phyloP scores from a whole-genome alignment of 2,329 filamentous ascomycete species.

The Curvularia sp. region DNA sequence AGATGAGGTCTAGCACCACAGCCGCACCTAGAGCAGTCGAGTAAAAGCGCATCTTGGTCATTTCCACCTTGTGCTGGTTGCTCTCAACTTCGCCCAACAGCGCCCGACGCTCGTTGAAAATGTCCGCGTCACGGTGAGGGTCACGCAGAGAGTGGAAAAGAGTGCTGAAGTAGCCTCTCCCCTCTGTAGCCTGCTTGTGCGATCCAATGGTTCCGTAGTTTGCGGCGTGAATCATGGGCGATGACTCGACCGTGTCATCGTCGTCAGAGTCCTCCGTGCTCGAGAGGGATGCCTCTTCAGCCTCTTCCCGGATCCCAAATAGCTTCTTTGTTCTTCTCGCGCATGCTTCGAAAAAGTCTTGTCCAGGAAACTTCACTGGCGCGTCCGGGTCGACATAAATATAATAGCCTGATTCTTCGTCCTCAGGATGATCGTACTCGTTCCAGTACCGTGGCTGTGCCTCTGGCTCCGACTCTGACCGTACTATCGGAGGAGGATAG shows the following conservation, averaged over 20 bases:
- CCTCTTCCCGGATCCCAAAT: slow-evolving; percentile 32
- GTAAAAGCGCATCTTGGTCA: slow-evolving; percentile 47
- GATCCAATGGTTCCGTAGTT: slow-evolving; percentile 57
- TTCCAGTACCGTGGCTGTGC: slow-evolving; percentile 71
- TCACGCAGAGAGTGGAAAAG: slow-evolving; percentile 40
- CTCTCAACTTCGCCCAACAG: slow-evolving; percentile 41
- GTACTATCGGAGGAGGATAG: slow-evolving; percentile 30
- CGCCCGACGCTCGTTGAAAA: slow-evolving; percentile 58
- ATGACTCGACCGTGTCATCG: slow-evolving; percentile 58
- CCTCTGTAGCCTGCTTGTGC: slow-evolving; percentile 5
- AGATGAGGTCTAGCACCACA: slow-evolving; percentile 69
- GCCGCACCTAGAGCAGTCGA: slow-evolving; percentile 65
- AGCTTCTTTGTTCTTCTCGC: slow-evolving; percentile 34
- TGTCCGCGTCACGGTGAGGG: slow-evolving; percentile 54
- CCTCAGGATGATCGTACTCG: slow-evolving; percentile 82
- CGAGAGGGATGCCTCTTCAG: slow-evolving; percentile 36
- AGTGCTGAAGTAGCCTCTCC: slow-evolving; percentile 42
- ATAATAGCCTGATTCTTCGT: slow-evolving; percentile 68
- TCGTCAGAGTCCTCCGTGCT: slow-evolving; percentile 58
- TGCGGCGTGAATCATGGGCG: slow-evolving; percentile 39
- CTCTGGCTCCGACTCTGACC: slow-evolving; percentile 29
- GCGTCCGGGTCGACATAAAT: slow-evolving; percentile 78
- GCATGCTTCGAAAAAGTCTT: slow-evolving; percentile 63
- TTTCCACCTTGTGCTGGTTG: slow-evolving; percentile 45
- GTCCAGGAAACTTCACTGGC: slow-evolving; percentile 66